Evolutionary conservation across 2,329 filamentous ascomycete species (phyloP), one percentile per base, ranked within the genome.

Genomic region (Fusarium sp.): DNA sequence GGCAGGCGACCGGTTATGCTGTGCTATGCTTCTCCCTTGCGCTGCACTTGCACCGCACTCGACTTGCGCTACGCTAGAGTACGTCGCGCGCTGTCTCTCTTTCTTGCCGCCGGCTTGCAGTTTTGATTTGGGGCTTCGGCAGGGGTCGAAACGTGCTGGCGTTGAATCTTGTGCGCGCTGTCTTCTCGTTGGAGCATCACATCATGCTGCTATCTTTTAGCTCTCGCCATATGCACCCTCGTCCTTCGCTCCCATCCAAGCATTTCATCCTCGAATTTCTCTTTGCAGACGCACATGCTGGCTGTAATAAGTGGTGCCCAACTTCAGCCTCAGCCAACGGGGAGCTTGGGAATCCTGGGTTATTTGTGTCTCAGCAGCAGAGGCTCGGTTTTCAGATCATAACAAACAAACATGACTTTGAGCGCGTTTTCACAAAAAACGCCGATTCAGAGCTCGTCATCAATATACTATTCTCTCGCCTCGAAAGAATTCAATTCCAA

Each of bases 301-400:
- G 42, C 46, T 59, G 32, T 32, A 69, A 69, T 49, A 60, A 46
- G 68, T 71, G 68, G 68, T 55, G 65, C 68, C 60, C 60, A 51
- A 59, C 60, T 57, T 58, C 48, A 25, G 32, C 22, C 10, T 24
- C 41, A 57, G 40, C 67, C 67, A 69, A 69, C 65, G 24, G 25
- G 56, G 37, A 66, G 25, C 32, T 48, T 67, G 62, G 55, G 34
- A 67, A 61, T 40, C 20, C 48, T 53, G 30, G 48, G 48, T 53
- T 49, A 66, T 40, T 66, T 54, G 62, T 75, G 72, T 74, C 72
- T 74, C 72, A 70, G 40, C 72, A 70, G 45, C 37, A 45, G 67
- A 66, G 46, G 47, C 37, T 62, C 54, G 34, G 18, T 25, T 72
- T 34, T 34, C 68, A 37, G 49, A 74, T 72, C 72, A 74, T 68